These are phyloP conservation scores for Cytospora piceicola DNA, from an alignment of 2,329 filamentous ascomycete genomes.

Conservation along the genomic window DNA sequence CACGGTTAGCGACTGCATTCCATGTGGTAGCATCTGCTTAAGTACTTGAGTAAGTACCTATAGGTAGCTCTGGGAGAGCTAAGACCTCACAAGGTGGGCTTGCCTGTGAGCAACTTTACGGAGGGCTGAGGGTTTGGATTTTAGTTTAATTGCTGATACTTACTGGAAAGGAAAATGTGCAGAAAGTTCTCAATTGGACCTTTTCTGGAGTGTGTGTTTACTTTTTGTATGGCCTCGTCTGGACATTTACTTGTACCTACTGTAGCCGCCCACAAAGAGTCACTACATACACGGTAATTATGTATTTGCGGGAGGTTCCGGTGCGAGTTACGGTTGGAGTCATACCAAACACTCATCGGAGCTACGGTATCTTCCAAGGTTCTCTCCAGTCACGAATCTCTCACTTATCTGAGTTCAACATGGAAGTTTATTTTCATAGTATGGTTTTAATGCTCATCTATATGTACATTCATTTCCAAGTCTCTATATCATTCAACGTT, in stretches of 20 bases:
- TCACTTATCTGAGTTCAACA: background rate
- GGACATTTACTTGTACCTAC: background rate
- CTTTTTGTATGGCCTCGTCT: background rate
- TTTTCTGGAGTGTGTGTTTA: background rate
- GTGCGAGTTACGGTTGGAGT: background rate
- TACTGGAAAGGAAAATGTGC: background rate
- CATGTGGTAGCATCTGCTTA: background rate
- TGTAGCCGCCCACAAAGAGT: background rate
- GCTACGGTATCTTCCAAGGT: slow-evolving; percentile 1
- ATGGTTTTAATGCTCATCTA: background rate
- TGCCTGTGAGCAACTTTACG: background rate
- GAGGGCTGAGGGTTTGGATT: background rate
- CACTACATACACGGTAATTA: background rate
- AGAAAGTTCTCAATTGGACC: background rate
- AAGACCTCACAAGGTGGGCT: background rate
- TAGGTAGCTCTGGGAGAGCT: background rate
- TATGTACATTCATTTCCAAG: background rate
- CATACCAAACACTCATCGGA: background rate
- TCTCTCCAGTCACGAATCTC: slow-evolving; percentile 8
- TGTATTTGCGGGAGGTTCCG: background rate
- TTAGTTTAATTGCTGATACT: background rate
- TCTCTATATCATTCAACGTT: background rate
- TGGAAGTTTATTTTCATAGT: background rate
- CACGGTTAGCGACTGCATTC: background rate
- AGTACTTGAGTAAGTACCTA: too few relatives aligned